A percentile compares a stretch with the other conserved stretches of the same genome.
Evolutionary conservation across 768 basidiomycete genomes (phyloP).

Genomic region (Macrolepiota dolichaula): DNA sequence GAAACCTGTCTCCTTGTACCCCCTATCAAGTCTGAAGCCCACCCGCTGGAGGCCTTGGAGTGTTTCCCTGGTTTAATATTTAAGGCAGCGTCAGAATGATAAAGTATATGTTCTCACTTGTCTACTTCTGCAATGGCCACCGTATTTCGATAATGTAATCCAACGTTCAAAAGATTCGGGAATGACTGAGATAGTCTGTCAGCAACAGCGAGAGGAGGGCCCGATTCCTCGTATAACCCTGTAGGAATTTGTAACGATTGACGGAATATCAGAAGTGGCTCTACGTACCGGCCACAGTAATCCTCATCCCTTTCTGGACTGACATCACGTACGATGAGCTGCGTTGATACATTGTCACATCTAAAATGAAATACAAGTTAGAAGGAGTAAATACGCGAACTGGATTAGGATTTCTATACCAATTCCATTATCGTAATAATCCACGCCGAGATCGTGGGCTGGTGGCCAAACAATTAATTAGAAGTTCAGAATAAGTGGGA

Average conservation of each 20-base stretch:
- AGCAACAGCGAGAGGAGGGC: neutral
- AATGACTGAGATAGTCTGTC: slow-evolving; percentile 26
- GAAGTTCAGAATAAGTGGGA: neutral
- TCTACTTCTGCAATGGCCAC: slow-evolving; percentile 28
- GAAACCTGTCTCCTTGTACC: slow-evolving; percentile 35
- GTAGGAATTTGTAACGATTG: neutral
- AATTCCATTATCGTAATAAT: slow-evolving; percentile 32
- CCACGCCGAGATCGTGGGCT: slow-evolving; percentile 39
- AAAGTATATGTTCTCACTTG: slow-evolving; percentile 24
- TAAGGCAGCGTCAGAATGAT: neutral
- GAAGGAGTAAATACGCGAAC: neutral
- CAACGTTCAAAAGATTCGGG: slow-evolving; percentile 27
- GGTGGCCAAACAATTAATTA: neutral
- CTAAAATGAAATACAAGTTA: slow-evolving; percentile 22
- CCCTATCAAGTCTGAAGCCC: slow-evolving; percentile 43
- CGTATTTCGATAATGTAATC: slow-evolving; percentile 2
- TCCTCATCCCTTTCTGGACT: slow-evolving; percentile 30
- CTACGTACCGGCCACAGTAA: slow-evolving; percentile 1
- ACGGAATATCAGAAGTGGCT: neutral
- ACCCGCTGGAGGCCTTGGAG: slow-evolving; percentile 35
- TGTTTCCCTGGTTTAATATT: slow-evolving; percentile 21
- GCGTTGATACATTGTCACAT: slow-evolving; percentile 47
- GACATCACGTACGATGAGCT: slow-evolving; percentile 52
- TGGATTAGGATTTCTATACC: slow-evolving; percentile 16
- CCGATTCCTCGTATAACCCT: neutral